Conservation (phyloP, 176 grass and related monocot species). For the Cocos nucifera region DNA sequence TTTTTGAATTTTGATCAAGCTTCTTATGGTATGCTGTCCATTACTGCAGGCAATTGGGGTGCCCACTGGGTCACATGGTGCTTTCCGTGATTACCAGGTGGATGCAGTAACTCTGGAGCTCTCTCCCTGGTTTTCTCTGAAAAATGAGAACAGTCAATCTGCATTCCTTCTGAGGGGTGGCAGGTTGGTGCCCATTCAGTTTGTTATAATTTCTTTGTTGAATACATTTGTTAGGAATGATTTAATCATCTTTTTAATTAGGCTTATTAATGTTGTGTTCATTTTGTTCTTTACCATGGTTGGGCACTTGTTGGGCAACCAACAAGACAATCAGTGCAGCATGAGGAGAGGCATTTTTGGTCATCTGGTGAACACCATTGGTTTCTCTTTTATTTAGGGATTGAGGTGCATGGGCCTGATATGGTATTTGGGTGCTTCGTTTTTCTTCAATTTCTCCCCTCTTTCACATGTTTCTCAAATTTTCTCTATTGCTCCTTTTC, state of each 20-base stretch:
- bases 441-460: too few species aligned
- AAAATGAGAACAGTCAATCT: slow-evolving; percentile 65
- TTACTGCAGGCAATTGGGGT: slow-evolving; percentile 72
- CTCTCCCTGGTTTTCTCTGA: slow-evolving; percentile 57
- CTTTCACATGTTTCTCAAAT: too few species aligned
- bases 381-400: too few species aligned
- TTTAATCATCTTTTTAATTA: not conserved
- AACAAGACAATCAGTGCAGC: too few species aligned
- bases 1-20: not conserved
- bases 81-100: slow-evolving; percentile 95
- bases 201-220: not conserved
- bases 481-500: too few species aligned
- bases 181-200: slow-evolving; percentile 35
- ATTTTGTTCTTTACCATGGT: too few species aligned
- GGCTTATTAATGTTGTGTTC: too few species aligned
- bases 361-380: too few species aligned
- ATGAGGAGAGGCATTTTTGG: too few species aligned
- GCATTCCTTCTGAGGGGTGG: slow-evolving; percentile 74
- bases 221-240: not conserved
- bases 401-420: too few species aligned
- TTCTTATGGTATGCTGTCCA: slow-evolving; percentile 12
- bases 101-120: slow-evolving; percentile 87
- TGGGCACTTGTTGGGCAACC: too few species aligned
- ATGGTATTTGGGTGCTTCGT: too few species aligned
- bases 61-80: slow-evolving; percentile 81